These are phyloP conservation scores for Leccinum variicolor DNA, from an alignment of 768 basidiomycete genomes.

Conservation along the genomic window DNA sequence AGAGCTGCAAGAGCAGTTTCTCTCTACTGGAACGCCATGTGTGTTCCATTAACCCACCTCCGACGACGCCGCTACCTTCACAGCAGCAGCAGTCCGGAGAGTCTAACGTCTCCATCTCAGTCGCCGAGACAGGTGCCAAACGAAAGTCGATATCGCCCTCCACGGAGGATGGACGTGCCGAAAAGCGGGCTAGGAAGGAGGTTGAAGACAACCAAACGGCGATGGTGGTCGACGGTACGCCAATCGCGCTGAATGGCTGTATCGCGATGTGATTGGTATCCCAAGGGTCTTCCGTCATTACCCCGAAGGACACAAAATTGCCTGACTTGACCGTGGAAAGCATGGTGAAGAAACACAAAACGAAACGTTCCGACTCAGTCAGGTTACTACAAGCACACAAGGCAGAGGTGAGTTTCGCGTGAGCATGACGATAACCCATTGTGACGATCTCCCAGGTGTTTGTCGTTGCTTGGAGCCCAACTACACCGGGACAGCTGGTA, in stretches of 20 bases:
- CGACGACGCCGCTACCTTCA: constrained; percentile 13
- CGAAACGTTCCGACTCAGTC: constrained; percentile 37
- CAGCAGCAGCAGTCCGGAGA: constrained; percentile 22
- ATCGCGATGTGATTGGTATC: not conserved
- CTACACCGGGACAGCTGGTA: constrained; percentile 53
- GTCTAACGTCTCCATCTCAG: not conserved
- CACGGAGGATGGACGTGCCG: constrained; percentile 46
- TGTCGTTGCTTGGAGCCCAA: constrained; percentile 77
- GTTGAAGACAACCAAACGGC: constrained; percentile 33
- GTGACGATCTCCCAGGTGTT: constrained; percentile 57
- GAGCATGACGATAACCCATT: constrained; percentile 9
- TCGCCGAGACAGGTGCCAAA: constrained; percentile 35
- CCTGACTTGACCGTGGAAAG: constrained; percentile 21
- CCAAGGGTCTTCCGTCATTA: constrained; percentile 13
- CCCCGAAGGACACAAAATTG: constrained; percentile 20
- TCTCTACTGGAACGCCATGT: constrained; percentile 72
- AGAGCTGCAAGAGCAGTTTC: constrained; percentile 67
- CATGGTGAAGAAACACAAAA: constrained; percentile 33
- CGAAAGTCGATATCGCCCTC: constrained; percentile 51
- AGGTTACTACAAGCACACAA: constrained; percentile 56
- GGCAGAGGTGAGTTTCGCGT: constrained; percentile 45
- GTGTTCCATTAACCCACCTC: constrained; percentile 53
- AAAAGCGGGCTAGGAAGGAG: constrained; percentile 61
- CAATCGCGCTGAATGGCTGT: constrained; percentile 28
- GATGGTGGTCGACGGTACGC: constrained; percentile 43